Conservation (phyloP, 1,139 yeast species). For the Saccharomyces hybrid region DNA sequence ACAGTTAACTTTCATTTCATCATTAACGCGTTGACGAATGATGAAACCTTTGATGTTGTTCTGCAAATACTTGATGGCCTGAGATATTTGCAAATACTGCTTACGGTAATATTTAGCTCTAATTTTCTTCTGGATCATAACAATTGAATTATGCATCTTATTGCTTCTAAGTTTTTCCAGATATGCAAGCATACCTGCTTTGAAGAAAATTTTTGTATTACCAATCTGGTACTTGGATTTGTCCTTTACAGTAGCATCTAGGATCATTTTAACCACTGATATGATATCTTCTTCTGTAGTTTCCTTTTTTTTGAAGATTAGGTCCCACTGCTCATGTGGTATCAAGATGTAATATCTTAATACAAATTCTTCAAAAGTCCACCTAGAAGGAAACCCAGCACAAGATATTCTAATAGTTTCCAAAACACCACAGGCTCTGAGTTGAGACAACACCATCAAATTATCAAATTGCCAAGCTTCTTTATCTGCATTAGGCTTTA, state of each 20-base stretch:
- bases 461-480: conserved; percentile 97
- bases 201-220: conserved; percentile 88
- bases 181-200: conserved; percentile 93
- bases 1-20: conserved; percentile 53
- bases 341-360: conserved; percentile 81
- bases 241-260: conserved; percentile 57
- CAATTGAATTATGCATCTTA: conserved; percentile 73
- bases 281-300: conserved; percentile 54
- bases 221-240: conserved; percentile 73
- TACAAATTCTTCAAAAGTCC: conserved; percentile 94
- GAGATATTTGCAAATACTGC: conserved; percentile 47
- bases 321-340: conserved; percentile 63
- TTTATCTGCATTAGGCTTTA: conserved; percentile 92
- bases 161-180: conserved; percentile 83
- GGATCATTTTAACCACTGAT: conserved; percentile 56
- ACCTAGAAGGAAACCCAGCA: conserved; percentile 97
- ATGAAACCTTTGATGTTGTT: conserved; percentile 25
- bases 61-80: conserved; percentile 38
- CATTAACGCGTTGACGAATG: conserved; percentile 49
- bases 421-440: conserved; percentile 97
- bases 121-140: conserved; percentile 79
- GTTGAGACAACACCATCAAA: conserved; percentile 89
- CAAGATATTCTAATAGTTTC: conserved; percentile 96
- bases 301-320: conserved; percentile 45
- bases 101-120: conserved; percentile 61